Conservation (phyloP, 306 rosid species). For the Leucaena leucocephala region DNA sequence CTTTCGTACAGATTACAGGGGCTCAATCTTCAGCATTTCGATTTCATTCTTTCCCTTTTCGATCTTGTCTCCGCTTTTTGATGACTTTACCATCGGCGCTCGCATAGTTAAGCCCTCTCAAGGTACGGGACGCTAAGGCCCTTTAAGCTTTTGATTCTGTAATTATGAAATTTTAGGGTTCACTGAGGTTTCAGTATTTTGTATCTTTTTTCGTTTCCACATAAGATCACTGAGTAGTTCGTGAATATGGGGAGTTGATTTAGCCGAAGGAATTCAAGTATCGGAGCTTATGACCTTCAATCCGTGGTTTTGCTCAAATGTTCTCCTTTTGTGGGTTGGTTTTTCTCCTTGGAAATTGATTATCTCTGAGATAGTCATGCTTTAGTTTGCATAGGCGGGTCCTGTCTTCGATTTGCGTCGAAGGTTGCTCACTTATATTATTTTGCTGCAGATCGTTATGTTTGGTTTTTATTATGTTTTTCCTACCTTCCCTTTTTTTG, state of each 20-base stretch:
- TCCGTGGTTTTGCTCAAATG: background rate
- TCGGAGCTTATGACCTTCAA: background rate
- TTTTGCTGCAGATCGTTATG: background rate
- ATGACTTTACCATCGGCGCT: background rate
- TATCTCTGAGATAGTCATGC: background rate
- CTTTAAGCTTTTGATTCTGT: background rate
- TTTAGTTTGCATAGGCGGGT: background rate
- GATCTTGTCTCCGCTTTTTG: conserved; percentile 22
- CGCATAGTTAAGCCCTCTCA: conserved; percentile 18
- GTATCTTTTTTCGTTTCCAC: background rate
- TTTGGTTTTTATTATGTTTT: background rate
- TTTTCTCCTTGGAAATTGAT: background rate
- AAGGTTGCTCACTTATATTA: background rate
- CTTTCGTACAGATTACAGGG: conserved; percentile 13
- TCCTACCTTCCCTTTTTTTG: background rate
- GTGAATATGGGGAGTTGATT: conserved; percentile 17
- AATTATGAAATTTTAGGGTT: conserved; percentile 50
- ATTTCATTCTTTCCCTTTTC: conserved; percentile 36
- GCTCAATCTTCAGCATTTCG: conserved; percentile 45
- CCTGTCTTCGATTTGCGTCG: background rate
- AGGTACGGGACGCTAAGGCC: conserved; percentile 23
- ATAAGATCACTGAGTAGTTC: conserved; percentile 36
- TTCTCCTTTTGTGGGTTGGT: background rate
- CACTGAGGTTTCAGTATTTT: background rate
- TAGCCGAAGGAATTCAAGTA: conserved; percentile 2